Evolutionary conservation across 495 filamentous ascomycete species (phyloP).

Genomic region (Echria macrotheca): DNA sequence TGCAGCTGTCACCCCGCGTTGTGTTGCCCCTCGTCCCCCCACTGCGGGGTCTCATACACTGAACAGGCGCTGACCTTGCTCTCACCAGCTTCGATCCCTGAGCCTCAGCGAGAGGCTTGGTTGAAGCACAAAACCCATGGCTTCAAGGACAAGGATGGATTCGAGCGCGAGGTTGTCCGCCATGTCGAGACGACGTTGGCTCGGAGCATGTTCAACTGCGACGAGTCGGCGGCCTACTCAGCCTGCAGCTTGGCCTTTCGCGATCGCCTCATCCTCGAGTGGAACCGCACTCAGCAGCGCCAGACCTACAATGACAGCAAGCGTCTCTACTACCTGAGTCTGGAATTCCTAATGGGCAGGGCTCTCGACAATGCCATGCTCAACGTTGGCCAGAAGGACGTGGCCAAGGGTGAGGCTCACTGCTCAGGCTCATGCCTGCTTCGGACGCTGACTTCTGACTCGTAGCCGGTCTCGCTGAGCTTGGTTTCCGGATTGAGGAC

Average conservation of each 20-base stretch:
- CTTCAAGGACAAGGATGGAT: constrained; percentile 66
- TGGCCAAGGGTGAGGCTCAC: constrained; percentile 60
- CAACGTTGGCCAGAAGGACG: constrained; percentile 82
- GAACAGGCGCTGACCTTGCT: constrained; percentile 16
- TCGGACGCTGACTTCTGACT: not conserved
- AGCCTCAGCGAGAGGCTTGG: constrained; percentile 85
- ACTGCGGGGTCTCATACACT: constrained; percentile 10
- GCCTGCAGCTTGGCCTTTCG: constrained; percentile 87
- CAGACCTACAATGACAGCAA: constrained; percentile 89
- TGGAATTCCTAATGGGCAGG: constrained; percentile 96
- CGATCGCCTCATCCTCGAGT: constrained; percentile 87
- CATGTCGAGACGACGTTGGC: constrained; percentile 97
- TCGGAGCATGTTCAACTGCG: constrained; percentile 95
- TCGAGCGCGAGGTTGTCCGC: constrained; percentile 74
- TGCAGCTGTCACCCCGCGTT: not conserved
- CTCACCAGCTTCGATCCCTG: constrained; percentile 64
- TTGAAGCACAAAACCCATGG: constrained; percentile 63
- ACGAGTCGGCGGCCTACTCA: constrained; percentile 88
- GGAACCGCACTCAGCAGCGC: constrained; percentile 95
- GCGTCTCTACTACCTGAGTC: constrained; percentile 90
- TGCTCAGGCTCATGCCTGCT: not conserved
- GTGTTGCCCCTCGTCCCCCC: too few relatives aligned
- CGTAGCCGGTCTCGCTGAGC: constrained; percentile 72
- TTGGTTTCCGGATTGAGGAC: constrained; percentile 96
- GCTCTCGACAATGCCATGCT: constrained; percentile 98